phyloP scores from a whole-genome alignment of 2,329 filamentous ascomycete genomes.

The Uncinocarpus reesii region DNA sequence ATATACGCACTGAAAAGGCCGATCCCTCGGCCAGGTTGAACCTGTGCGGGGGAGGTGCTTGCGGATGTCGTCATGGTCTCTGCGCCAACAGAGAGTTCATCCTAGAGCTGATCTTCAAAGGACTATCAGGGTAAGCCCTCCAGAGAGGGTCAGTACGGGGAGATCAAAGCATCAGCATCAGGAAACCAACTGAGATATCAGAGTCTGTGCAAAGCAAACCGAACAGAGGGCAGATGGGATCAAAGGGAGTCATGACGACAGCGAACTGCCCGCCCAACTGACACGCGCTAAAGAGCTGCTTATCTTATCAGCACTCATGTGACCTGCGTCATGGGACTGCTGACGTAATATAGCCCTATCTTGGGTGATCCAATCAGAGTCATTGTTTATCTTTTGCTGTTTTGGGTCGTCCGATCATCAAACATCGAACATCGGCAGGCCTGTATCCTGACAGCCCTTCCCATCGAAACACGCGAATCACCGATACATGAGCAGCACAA shows the following conservation, averaged over 20 bases:
- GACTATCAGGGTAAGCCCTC: background rate
- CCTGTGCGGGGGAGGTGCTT: slow-evolving; percentile 41
- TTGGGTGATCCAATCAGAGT: too few relatives aligned
- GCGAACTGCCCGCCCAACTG: background rate
- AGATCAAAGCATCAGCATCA: background rate
- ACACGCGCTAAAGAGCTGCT: background rate
- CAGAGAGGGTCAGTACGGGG: background rate
- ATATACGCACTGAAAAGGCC: slow-evolving; percentile 47
- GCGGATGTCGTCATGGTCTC: slow-evolving; percentile 27
- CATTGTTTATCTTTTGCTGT: slow-evolving; percentile 17
- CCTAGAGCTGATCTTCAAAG: background rate
- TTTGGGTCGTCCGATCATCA: slow-evolving; percentile 13
- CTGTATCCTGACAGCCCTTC: too few relatives aligned
- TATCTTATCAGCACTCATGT: slow-evolving; percentile 7
- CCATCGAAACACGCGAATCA: too few relatives aligned
- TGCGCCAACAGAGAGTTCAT: slow-evolving; percentile 1
- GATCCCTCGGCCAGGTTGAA: slow-evolving; percentile 56
- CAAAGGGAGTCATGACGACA: background rate
- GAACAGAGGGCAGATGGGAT: background rate
- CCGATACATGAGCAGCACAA: background rate
- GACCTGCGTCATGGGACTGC: slow-evolving; percentile 4
- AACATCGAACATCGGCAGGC: too few relatives aligned
- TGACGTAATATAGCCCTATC: slow-evolving; percentile 1
- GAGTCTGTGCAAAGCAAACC: background rate
- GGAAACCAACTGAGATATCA: background rate